Conservation (phyloP, 2,329 filamentous ascomycete species). For the Microsporum ferrugineum region DNA sequence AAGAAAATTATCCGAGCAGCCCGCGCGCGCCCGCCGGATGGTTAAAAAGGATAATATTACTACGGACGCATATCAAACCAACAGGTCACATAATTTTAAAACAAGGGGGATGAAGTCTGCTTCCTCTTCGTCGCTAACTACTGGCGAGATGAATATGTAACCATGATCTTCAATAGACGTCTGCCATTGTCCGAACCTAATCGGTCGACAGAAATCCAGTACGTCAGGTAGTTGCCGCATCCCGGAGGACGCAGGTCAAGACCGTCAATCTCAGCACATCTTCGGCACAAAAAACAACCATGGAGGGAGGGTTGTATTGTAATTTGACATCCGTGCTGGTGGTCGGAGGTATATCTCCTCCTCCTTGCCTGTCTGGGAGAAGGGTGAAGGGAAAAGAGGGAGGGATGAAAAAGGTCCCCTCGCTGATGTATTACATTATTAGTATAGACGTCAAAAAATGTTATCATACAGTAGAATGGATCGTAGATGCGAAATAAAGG, state of each 20-base stretch:
- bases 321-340: constrained; percentile 99
- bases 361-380: neutral
- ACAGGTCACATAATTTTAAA: constrained; percentile 1
- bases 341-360: neutral
- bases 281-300: constrained; percentile 98
- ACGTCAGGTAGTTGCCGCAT: constrained; percentile 28
- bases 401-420: neutral
- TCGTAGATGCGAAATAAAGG: neutral
- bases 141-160: constrained; percentile 18
- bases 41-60: neutral
- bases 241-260: constrained; percentile 7
- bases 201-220: constrained; percentile 34
- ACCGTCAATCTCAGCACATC: constrained; percentile 74
- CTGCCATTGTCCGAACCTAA: constrained; percentile 23
- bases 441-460: constrained; percentile 6
- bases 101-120: neutral
- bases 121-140: neutral
- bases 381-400: neutral
- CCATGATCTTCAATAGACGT: constrained; percentile 36
- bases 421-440: constrained; percentile 3
- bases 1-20: neutral
- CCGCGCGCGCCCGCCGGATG: neutral
- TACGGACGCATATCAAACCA: neutral
- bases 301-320: constrained; percentile 59
- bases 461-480: constrained; percentile 3